Conservation (phyloP, 768 basidiomycete genomes). For the Pulveroboletus sp. region DNA sequence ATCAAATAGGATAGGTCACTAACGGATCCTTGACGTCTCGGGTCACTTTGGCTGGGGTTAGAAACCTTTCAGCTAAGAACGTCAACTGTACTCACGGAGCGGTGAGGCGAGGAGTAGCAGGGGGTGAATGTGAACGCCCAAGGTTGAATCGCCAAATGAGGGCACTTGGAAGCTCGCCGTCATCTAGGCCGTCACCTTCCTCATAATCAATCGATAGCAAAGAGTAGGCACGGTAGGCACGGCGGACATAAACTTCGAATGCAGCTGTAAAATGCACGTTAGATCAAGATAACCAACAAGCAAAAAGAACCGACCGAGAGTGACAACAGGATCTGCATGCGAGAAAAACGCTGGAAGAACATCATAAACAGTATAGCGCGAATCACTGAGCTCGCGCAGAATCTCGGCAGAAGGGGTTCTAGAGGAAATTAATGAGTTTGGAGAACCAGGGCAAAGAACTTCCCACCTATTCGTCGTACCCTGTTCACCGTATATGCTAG, state of each 20-base stretch:
- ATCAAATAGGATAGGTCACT: slow-evolving; percentile 95
- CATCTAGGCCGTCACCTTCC: slow-evolving; percentile 81
- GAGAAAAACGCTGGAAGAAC: slow-evolving; percentile 95
- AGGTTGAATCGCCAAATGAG: slow-evolving; percentile 96
- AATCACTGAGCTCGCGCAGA: slow-evolving; percentile 90
- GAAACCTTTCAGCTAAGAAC: not conserved
- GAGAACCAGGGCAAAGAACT: not conserved
- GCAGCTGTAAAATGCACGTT: slow-evolving; percentile 53
- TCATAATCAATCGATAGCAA: slow-evolving; percentile 92
- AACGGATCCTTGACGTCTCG: slow-evolving; percentile 84
- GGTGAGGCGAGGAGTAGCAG: slow-evolving; percentile 69
- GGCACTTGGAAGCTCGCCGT: slow-evolving; percentile 74
- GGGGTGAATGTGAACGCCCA: slow-evolving; percentile 81
- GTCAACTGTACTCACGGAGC: slow-evolving; percentile 21
- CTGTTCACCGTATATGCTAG: slow-evolving; percentile 86
- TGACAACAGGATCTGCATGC: slow-evolving; percentile 77
- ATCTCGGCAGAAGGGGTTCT: slow-evolving; percentile 84
- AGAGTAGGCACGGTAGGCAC: slow-evolving; percentile 92
- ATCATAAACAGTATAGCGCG: slow-evolving; percentile 94
- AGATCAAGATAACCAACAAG: not conserved
- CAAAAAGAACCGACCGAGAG: slow-evolving; percentile 55
- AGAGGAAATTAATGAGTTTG: slow-evolving; percentile 3
- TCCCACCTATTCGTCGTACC: slow-evolving; percentile 55
- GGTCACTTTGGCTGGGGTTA: slow-evolving; percentile 38
- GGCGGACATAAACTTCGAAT: slow-evolving; percentile 92